Base-by-base conservation (phyloP, 169 alveolate species). In the Condylostoma magnum region DNA sequence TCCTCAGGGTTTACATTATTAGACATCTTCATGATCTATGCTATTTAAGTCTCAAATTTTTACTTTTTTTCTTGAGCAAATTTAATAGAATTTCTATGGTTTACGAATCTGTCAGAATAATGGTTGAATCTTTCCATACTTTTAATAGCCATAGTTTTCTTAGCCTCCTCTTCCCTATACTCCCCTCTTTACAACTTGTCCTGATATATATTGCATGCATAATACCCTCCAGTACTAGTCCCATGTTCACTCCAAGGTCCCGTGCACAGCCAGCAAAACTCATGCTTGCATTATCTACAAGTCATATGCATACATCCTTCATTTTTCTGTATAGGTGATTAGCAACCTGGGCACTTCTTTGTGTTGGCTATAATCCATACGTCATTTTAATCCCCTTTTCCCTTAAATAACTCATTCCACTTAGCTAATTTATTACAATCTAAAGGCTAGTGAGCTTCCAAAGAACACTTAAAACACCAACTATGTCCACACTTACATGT, bases 291-390 rank as follows among this genome's bases (percentile, higher is more conserved):
- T 20, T 37, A 75, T 50, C 28, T 43, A 54, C 95, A 85, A n/a
- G 89, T 78, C 95, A 93, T 93, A 74, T 93, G 97, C 81, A 85
- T 93, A 79, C 97, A 93, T 8, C 97, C 97, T 65, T 84, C 90
- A 72, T 93, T 89, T 66, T 93, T 93, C 80, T 90, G 92, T 33
- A 93, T 90, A 4, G 91, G 84, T 4, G 69, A 76, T 22, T 77
- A 77, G 77, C 96, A 90, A 55, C 79, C 80, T 22, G 96, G 96
- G 63, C 96, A 90, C 6, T 69, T 60, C 66, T 92, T 89, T 15
- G 96, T 84, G 68, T 92, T 83, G n/a, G 81, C 86, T 55, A 81
- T 73, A n/a, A 92, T 83, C 94, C 96, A 92, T 18, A 80, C 43
- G 60, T 84, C 89, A 69, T 86, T 84, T 57, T 84, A 90, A 28